Percentiles rank a stretch among this genome's conserved stretches.
phyloP scores from a whole-genome alignment of 1,284 basidiomycete genomes.

The Gymnopus androsaceus region DNA sequence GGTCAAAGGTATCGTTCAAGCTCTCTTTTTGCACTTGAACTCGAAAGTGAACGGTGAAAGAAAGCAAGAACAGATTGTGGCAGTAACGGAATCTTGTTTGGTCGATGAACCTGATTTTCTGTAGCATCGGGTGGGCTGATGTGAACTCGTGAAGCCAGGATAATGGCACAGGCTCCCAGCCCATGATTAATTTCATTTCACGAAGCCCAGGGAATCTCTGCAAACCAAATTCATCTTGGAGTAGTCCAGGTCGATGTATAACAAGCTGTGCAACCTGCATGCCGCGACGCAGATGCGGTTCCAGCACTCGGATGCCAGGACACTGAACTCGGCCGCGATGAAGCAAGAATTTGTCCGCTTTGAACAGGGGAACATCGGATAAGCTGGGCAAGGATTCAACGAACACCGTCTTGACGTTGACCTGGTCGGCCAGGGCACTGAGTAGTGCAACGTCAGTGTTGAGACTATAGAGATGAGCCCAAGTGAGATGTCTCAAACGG shows the following conservation, averaged over 20 bases:
- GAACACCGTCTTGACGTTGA: not conserved
- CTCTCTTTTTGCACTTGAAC: not conserved
- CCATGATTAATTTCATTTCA: not conserved
- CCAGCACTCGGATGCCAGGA: not conserved
- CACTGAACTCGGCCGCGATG: not conserved
- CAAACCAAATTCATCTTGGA: not conserved
- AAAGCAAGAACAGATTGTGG: not conserved
- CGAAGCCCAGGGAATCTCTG: not conserved
- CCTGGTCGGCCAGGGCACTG: not conserved
- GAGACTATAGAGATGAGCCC: not conserved
- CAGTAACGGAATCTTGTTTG: not conserved
- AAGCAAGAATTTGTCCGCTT: not conserved
- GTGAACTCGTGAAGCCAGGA: not conserved
- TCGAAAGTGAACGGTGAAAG: not conserved
- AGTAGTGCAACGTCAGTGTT: not conserved
- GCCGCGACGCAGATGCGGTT: not conserved
- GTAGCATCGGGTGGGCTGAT: not conserved
- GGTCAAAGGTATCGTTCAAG: not conserved
- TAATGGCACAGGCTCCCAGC: not conserved
- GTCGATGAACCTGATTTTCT: not conserved
- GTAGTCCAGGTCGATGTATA: not conserved
- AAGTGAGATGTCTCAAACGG: not conserved
- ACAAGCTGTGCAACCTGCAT: not conserved
- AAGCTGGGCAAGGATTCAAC: not conserved
- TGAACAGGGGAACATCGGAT: not conserved